Evolutionary conservation across 2,329 filamentous ascomycete species (phyloP).

Genomic region (Fusarium ramigenum): DNA sequence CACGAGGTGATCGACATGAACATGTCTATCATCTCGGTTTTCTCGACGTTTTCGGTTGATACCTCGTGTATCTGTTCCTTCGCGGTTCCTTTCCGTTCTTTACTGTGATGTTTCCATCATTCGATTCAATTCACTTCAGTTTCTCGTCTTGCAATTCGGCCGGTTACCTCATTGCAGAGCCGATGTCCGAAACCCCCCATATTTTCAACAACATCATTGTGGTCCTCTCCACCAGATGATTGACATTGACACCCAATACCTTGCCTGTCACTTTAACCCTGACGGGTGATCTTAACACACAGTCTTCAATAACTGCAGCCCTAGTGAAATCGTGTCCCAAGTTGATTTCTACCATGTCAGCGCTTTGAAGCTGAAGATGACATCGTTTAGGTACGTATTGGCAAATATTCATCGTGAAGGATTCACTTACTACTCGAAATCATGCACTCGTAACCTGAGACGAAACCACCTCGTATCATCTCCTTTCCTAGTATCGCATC

Average conservation of each 20-base stretch:
- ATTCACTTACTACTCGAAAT: not conserved
- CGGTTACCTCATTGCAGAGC: not conserved
- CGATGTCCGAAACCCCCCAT: not conserved
- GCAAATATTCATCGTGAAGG: not conserved
- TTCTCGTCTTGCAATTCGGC: not conserved
- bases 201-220: not conserved
- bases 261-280: slow-evolving; percentile 9
- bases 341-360: not conserved
- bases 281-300: slow-evolving; percentile 12
- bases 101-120: not conserved
- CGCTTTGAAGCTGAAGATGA: not conserved
- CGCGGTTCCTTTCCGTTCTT: not conserved
- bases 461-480: slow-evolving; percentile 16
- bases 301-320: not conserved
- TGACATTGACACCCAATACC: not conserved
- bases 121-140: not conserved
- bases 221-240: not conserved
- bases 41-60: not conserved
- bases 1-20: slow-evolving; percentile 23
- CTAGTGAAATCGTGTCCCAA: not conserved
- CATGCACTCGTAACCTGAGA: slow-evolving; percentile 12
- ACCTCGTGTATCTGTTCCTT: not conserved
- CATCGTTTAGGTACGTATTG: not conserved
- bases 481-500: not conserved
- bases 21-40: not conserved